phyloP scores from a whole-genome alignment of 805 yeast species.

The Cyberlindnera saturnus region DNA sequence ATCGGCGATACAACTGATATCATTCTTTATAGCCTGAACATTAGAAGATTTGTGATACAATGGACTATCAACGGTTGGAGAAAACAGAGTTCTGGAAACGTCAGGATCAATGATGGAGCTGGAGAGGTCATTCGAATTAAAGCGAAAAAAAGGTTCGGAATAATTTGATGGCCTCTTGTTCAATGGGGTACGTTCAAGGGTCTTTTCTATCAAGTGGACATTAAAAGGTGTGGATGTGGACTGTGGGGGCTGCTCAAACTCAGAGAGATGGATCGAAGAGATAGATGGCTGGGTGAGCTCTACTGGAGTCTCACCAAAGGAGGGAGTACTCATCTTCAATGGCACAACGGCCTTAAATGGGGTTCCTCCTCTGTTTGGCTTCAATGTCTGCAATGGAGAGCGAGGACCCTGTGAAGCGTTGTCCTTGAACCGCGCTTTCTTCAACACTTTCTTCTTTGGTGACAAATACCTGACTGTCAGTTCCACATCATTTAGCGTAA shows the following conservation, averaged over 20 bases:
- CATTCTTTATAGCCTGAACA: conserved; percentile 14
- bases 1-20: conserved; percentile 7
- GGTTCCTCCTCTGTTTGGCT: not conserved
- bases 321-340: not conserved
- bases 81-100: not conserved
- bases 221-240: conserved; percentile 22
- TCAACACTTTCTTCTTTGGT: conserved; percentile 5
- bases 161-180: conserved; percentile 11
- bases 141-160: conserved; percentile 18
- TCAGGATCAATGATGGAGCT: not conserved
- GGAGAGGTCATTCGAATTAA: conserved; percentile 6
- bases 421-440: not conserved
- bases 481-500: conserved; percentile 10
- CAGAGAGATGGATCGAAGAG: conserved; percentile 22
- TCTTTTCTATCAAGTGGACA: conserved; percentile 2
- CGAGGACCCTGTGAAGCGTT: not conserved
- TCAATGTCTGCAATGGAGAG: not conserved
- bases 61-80: conserved; percentile 4
- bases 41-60: conserved; percentile 2
- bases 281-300: not conserved
- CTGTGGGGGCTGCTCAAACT: conserved; percentile 22
- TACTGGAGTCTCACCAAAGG: conserved; percentile 1
- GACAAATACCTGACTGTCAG: conserved; percentile 10
- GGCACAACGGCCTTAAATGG: not conserved
- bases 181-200: conserved; percentile 2